Percentiles rank a stretch among this genome's conserved stretches.
These are phyloP conservation scores for Claviceps paspali DNA, from an alignment of 2,329 filamentous ascomycete species.

Conservation along the genomic window DNA sequence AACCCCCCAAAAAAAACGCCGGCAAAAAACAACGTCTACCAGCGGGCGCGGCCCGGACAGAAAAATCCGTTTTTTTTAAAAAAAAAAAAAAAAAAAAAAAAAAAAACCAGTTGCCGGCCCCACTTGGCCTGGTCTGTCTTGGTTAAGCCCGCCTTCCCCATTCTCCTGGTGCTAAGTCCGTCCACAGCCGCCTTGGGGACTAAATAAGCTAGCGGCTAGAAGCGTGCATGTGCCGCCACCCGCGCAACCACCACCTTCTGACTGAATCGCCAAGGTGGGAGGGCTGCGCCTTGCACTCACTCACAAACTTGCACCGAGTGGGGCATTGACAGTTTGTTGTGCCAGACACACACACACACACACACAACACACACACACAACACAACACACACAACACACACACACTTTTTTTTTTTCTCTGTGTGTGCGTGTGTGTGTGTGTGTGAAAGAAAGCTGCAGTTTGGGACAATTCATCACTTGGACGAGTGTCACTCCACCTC, in stretches of 20 bases:
- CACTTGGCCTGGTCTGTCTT: not conserved
- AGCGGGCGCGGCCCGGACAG: not conserved
- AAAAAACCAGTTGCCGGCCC: not conserved
- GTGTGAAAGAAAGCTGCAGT: too few relatives aligned
- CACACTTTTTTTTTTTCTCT: too few relatives aligned
- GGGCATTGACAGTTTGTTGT: not conserved
- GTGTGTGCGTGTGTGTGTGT: too few relatives aligned
- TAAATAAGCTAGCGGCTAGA: not conserved
- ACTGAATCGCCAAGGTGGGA: too few relatives aligned
- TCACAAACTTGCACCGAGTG: not conserved
- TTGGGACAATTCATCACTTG: too few relatives aligned
- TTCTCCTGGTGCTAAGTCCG: conserved; percentile 4
- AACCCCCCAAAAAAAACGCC: not conserved
- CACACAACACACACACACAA: too few relatives aligned
- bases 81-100: not conserved
- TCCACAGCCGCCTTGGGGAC: conserved; percentile 1
- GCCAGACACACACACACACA: too few relatives aligned
- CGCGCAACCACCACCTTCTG: not conserved
- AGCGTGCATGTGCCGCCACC: conserved; percentile 1
- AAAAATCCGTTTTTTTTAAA: not conserved
- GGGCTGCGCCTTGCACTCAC: too few relatives aligned
- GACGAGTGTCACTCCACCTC: too few relatives aligned
- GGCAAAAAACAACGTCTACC: not conserved
- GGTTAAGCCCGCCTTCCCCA: not conserved
- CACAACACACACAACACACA: too few relatives aligned